Evolutionary conservation across 768 basidiomycete species (phyloP).

Genomic region (Boletus sensibilis): DNA sequence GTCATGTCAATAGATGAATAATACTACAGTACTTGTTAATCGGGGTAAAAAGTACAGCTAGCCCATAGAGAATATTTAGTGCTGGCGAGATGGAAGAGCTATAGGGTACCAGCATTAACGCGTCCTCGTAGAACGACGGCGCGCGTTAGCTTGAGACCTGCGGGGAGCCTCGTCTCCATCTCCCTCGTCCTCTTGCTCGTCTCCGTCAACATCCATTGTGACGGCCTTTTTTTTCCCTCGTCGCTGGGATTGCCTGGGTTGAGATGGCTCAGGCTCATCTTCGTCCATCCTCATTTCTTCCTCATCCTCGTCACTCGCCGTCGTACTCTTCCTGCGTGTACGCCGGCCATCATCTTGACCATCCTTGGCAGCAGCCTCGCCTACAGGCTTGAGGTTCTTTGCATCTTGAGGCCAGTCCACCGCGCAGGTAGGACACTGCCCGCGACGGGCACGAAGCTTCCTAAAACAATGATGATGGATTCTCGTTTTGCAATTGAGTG

Average conservation of each 20-base stretch:
- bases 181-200: constrained; percentile 38
- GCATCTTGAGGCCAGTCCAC: constrained; percentile 59
- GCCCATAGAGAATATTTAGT: constrained; percentile 7
- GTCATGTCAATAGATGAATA: constrained; percentile 27
- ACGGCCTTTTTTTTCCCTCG: constrained; percentile 30
- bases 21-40: constrained; percentile 22
- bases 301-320: constrained; percentile 41
- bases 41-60: constrained; percentile 12
- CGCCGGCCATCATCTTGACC: constrained; percentile 52
- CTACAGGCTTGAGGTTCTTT: constrained; percentile 53
- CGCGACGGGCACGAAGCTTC: constrained; percentile 44
- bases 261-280: constrained; percentile 34
- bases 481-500: constrained; percentile 57
- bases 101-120: constrained; percentile 8
- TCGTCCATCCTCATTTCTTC: constrained; percentile 39
- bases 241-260: constrained; percentile 27
- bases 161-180: constrained; percentile 23
- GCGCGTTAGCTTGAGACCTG: constrained; percentile 15
- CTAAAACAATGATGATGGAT: constrained; percentile 67
- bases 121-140: constrained; percentile 21
- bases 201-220: constrained; percentile 46
- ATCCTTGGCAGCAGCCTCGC: constrained; percentile 65
- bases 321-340: constrained; percentile 33
- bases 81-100: neutral
- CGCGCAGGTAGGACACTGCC: constrained; percentile 56